Evolutionary conservation across 768 basidiomycete species (phyloP), one percentile per base, ranked within the genome.

Genomic region (Amanita subjunquillea): DNA sequence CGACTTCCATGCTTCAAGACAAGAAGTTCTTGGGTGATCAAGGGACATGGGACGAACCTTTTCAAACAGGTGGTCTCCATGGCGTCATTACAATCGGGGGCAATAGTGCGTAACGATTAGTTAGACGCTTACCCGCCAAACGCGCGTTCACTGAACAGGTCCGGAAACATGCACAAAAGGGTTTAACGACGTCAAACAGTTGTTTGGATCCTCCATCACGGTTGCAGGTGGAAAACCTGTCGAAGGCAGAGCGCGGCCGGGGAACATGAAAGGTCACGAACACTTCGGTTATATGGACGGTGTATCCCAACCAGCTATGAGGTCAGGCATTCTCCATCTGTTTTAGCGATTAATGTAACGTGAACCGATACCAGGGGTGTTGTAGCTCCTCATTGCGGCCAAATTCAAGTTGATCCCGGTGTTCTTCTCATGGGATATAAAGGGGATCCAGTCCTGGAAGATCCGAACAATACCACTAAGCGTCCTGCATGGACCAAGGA

Each of bases 401-500:
- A 41, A 22, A n/a, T n/a, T 20, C 17, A 17, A 17, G 39, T 41
- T 41, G 22, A 41, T n/a, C 39, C 39, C 5, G 39, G 39, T 12
- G 39, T 41, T 17, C 2, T 41, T 10, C 9, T 41, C 39, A n/a
- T 41, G 22, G 39, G 39, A 41, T 41, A 41, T 22, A n/a, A n/a
- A 10, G 39, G 39, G 7, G 39, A 41, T 22, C 39, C 39, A 8
- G 39, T 41, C 6, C 4, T 34, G 13, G n/a, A 20, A 7, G 39
- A 41, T 3, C n/a, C n/a, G 3, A 20, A 41, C 6, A 22, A 41
- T 41, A 22, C 39, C n/a, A 22, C 22, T 1, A 22, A n/a, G 22
- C 64, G 67, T 3, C 69, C 67, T 3, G 38, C 27, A 5, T 71
- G 65, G 62, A 58, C 63, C 0, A 67, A 64, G 50, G 65, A 70